phyloP scores from a whole-genome alignment of 768 basidiomycete species.

The Ephemerocybe angulata region DNA sequence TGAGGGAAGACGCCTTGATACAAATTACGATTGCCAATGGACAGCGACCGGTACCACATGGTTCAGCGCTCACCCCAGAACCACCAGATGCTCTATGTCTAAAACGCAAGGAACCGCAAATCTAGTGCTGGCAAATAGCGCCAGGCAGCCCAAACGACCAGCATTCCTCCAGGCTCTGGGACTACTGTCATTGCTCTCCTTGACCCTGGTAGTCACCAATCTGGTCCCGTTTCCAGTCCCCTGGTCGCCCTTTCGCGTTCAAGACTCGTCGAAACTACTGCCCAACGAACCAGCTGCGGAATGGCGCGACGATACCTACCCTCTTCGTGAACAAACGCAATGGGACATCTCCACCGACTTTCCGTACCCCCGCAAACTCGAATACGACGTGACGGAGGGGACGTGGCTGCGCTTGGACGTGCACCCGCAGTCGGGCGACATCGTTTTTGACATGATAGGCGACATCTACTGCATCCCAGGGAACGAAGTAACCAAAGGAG shows the following conservation, averaged over 20 bases:
- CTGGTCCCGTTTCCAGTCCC: conserved; percentile 33
- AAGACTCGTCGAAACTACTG: background rate
- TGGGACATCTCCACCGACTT: conserved; percentile 82
- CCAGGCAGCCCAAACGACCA: too few species aligned
- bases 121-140: too few species aligned
- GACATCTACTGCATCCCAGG: conserved; percentile 70
- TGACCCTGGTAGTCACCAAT: conserved; percentile 30
- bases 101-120: too few species aligned
- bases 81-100: too few species aligned
- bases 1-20: too few species aligned
- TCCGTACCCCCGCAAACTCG: conserved; percentile 59
- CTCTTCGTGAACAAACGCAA: conserved; percentile 51
- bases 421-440: conserved; percentile 63
- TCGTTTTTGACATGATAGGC: conserved; percentile 73
- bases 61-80: too few species aligned
- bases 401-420: conserved; percentile 77
- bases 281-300: conserved; percentile 30
- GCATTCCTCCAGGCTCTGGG: background rate
- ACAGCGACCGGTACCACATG: too few species aligned
- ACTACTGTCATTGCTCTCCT: conserved; percentile 27
- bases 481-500: conserved; percentile 19
- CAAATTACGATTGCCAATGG: too few species aligned
- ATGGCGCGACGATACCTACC: conserved; percentile 56
- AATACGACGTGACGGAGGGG: conserved; percentile 68
- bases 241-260: conserved; percentile 25